These are phyloP conservation scores for Tinospora cordifolia DNA, from an alignment of 164 flowering plant genomes.

Conservation along the genomic window DNA sequence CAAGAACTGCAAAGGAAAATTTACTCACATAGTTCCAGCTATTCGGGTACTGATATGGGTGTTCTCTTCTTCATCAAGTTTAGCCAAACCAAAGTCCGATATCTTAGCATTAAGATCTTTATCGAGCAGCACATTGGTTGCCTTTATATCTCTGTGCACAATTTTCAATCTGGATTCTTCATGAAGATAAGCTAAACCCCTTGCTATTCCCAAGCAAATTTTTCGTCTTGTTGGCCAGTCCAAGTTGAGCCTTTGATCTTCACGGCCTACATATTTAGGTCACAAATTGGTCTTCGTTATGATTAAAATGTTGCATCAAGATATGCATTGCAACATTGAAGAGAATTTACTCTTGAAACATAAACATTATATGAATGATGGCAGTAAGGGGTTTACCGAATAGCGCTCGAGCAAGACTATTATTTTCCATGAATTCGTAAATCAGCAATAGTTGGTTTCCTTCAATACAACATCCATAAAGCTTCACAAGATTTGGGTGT, in stretches of 20 bases:
- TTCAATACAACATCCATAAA: conserved; percentile 63
- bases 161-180: conserved; percentile 63
- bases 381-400: conserved; percentile 21
- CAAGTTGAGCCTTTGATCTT: conserved; percentile 29
- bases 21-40: conserved; percentile 73
- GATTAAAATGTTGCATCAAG: too few species aligned
- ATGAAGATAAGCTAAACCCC: conserved; percentile 60
- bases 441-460: conserved; percentile 52
- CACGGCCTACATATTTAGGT: conserved; percentile 20
- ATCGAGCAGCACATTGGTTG: conserved; percentile 63
- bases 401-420: conserved; percentile 50
- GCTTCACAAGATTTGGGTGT: conserved; percentile 66
- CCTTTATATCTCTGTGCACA: conserved; percentile 68
- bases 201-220: conserved; percentile 57
- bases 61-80: conserved; percentile 62
- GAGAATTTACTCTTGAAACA: background rate
- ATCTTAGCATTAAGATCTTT: conserved; percentile 62
- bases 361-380: background rate
- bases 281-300: background rate
- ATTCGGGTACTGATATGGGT: conserved; percentile 71
- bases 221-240: conserved; percentile 56
- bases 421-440: conserved; percentile 67
- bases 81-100: conserved; percentile 82
- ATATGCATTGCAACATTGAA: background rate
- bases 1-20: conserved; percentile 1